Conservation (phyloP, 2,329 filamentous ascomycete genomes). For the Colletotrichum cereale region DNA sequence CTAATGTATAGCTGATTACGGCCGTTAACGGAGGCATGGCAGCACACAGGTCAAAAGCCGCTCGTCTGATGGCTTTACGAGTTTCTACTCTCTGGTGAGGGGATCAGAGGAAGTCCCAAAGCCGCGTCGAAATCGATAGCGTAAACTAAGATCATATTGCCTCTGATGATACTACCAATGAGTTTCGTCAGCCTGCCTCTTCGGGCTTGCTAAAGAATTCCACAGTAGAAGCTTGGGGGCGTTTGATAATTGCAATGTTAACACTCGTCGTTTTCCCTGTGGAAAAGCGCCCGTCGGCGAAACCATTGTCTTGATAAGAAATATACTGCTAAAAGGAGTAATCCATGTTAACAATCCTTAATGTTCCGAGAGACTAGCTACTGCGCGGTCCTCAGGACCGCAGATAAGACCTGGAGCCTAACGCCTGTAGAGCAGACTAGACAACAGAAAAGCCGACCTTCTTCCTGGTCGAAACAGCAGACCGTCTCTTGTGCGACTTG, state of each 20-base stretch:
- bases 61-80: no score
- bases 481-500: background rate
- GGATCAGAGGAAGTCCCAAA: background rate
- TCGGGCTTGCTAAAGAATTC: background rate
- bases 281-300: no score
- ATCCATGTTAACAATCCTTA: background rate
- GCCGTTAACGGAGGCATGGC: no score
- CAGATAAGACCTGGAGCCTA: no score
- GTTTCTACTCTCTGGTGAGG: background rate
- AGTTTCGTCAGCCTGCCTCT: background rate
- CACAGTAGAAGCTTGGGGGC: no score
- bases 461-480: background rate
- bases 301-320: no score
- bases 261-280: background rate
- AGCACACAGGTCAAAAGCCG: no score
- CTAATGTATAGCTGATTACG: background rate
- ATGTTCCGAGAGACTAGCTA: background rate
- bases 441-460: background rate
- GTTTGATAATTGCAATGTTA: background rate
- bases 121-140: no score
- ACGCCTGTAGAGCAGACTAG: background rate
- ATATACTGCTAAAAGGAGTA: no score
- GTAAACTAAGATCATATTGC: no score
- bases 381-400: no score
- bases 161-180: no score